Percentiles rank a stretch among this genome's conserved stretches.
phyloP scores from a whole-genome alignment of 2,329 filamentous ascomycete genomes.

The Cercospora sojina region DNA sequence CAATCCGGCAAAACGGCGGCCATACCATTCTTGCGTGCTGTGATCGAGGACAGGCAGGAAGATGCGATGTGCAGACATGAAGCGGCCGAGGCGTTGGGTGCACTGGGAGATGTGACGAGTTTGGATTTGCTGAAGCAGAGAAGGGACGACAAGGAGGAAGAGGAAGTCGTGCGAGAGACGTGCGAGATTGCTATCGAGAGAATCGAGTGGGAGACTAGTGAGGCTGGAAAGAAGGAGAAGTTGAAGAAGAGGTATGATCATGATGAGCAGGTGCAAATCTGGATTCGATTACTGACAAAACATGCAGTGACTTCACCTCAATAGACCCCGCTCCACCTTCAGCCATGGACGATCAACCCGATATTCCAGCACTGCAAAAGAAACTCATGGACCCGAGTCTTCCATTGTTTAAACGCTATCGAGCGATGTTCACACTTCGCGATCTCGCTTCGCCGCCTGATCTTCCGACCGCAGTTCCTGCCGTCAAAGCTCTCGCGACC shows the following conservation, averaged over 20 bases:
- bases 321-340: slow-evolving; percentile 92
- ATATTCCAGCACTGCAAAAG: slow-evolving; percentile 72
- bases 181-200: slow-evolving; percentile 95
- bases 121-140: slow-evolving; percentile 71
- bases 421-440: slow-evolving; percentile 95
- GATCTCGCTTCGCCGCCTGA: slow-evolving; percentile 93
- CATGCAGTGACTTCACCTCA: slow-evolving; percentile 80
- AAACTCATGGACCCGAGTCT: slow-evolving; percentile 74
- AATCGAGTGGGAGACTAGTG: slow-evolving; percentile 87
- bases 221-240: slow-evolving; percentile 69
- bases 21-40: slow-evolving; percentile 67
- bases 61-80: slow-evolving; percentile 96
- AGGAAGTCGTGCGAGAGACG: slow-evolving; percentile 83
- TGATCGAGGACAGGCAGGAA: slow-evolving; percentile 75
- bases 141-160: slow-evolving; percentile 72
- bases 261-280: not conserved
- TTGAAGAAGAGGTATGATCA: slow-evolving; percentile 68
- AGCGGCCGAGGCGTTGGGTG: slow-evolving; percentile 90
- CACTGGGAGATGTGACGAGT: slow-evolving; percentile 72
- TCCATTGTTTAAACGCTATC: slow-evolving; percentile 88
- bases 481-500: slow-evolving; percentile 78
- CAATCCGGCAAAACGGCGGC: slow-evolving; percentile 79
- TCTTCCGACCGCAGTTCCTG: slow-evolving; percentile 83
- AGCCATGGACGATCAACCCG: slow-evolving; percentile 55
- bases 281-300: not conserved